Conservation (phyloP, 495 filamentous ascomycete species). For the Hypoxylon perforatum region DNA sequence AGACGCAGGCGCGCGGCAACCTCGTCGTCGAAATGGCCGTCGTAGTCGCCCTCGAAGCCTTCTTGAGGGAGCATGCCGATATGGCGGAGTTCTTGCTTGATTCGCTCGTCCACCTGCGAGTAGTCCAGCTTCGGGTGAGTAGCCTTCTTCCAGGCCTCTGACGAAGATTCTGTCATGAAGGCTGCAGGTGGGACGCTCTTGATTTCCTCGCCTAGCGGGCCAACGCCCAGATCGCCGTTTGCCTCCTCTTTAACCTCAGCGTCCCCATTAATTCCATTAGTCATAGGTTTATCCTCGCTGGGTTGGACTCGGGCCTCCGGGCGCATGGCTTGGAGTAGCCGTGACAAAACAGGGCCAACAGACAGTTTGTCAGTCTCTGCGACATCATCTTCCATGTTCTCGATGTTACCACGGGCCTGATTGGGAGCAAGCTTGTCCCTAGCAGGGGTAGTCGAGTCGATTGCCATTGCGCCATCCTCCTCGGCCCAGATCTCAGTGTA, state of each 20-base stretch:
- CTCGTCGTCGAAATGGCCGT: conserved; percentile 92
- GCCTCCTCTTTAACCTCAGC: conserved; percentile 61
- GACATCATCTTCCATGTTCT: conserved; percentile 83
- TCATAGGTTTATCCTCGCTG: conserved; percentile 65
- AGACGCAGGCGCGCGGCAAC: conserved; percentile 88
- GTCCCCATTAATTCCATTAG: conserved; percentile 70
- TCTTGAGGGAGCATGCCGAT: conserved; percentile 86
- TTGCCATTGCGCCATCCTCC: conserved; percentile 82
- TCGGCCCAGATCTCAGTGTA: conserved; percentile 94
- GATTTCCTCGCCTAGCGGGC: conserved; percentile 47
- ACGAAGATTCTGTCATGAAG: conserved; percentile 76
- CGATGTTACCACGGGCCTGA: conserved; percentile 83
- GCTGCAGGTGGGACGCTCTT: conserved; percentile 75
- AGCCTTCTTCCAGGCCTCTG: conserved; percentile 67
- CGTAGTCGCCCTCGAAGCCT: conserved; percentile 74
- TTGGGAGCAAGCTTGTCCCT: conserved; percentile 78
- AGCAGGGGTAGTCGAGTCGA: conserved; percentile 68
- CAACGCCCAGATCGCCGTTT: conserved; percentile 58
- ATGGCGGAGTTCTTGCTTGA: conserved; percentile 91
- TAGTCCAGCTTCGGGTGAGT: conserved; percentile 79
- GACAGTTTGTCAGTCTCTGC: conserved; percentile 93
- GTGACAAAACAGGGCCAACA: conserved; percentile 82
- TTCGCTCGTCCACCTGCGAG: conserved; percentile 83
- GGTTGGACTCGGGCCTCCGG: conserved; percentile 78
- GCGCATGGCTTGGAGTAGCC: conserved; percentile 83